Evolutionary conservation across 805 yeast genomes (phyloP).

Genomic region (Spathaspora hagerdaliae): DNA sequence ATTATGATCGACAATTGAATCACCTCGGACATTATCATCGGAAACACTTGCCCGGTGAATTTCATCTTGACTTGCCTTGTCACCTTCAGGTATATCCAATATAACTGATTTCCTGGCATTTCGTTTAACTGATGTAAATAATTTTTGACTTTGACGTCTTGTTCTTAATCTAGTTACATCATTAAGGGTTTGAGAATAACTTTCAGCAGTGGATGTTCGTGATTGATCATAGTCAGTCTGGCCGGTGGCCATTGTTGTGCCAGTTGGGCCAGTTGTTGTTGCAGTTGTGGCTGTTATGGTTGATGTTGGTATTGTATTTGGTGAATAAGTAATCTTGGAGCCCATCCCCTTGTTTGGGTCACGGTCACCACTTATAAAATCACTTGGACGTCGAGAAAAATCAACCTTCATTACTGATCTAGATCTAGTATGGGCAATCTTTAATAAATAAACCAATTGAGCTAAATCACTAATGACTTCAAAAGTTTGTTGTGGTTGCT

Average conservation of each 20-base stretch:
- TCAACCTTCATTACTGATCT: constrained; percentile 50
- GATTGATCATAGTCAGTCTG: background rate
- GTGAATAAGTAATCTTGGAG: background rate
- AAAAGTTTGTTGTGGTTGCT: constrained; percentile 40
- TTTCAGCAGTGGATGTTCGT: constrained; percentile 28
- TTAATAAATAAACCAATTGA: constrained; percentile 72
- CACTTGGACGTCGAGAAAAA: constrained; percentile 1
- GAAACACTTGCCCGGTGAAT: background rate
- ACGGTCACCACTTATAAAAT: too few relatives aligned
- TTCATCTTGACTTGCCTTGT: constrained; percentile 21
- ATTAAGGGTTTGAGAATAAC: constrained; percentile 65
- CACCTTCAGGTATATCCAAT: constrained; percentile 58
- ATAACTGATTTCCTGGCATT: constrained; percentile 64
- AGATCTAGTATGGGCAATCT: constrained; percentile 79
- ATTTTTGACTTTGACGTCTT: constrained; percentile 60
- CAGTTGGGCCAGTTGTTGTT: background rate
- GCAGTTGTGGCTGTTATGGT: background rate
- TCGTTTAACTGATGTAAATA: constrained; percentile 51
- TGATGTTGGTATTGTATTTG: background rate
- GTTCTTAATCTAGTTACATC: constrained; percentile 77
- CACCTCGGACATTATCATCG: constrained; percentile 10
- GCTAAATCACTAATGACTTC: constrained; percentile 59
- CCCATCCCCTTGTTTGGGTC: too few relatives aligned
- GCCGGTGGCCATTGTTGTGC: background rate
- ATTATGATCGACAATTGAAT: constrained; percentile 8